Evolutionary conservation across 139 green algal genomes (phyloP).

Genomic region (Asterochloris sp.): DNA sequence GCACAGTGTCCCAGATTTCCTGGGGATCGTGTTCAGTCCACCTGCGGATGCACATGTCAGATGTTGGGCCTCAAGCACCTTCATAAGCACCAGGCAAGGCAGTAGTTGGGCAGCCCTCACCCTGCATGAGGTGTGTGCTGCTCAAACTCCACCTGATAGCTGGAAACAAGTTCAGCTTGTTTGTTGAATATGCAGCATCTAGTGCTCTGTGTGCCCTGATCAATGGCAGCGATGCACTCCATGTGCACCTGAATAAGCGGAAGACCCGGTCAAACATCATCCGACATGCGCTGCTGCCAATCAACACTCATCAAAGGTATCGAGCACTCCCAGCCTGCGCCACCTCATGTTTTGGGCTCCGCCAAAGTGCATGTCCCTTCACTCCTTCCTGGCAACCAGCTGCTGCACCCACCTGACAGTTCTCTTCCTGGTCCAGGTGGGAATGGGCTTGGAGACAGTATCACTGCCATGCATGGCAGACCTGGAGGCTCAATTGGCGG

Average conservation of each 20-base stretch:
- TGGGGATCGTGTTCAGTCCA: slow-evolving; percentile 94
- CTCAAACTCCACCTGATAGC: slow-evolving; percentile 63
- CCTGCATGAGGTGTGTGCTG: slow-evolving; percentile 74
- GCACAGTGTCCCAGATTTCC: slow-evolving; percentile 69
- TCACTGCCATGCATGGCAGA: no score
- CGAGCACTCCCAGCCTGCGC: no score
- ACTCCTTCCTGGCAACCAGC: no score
- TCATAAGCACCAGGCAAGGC: background rate
- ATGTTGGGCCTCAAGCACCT: background rate
- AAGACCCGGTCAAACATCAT: background rate
- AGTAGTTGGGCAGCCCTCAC: slow-evolving; percentile 31
- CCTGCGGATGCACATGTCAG: slow-evolving; percentile 33
- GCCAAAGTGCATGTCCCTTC: no score
- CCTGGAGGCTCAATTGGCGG: no score
- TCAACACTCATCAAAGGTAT: no score
- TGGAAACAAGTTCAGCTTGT: slow-evolving; percentile 46
- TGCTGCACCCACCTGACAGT: no score
- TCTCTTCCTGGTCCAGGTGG: no score
- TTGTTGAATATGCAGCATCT: slow-evolving; percentile 81
- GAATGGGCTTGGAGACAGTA: no score
- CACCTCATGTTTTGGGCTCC: no score
- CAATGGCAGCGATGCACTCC: slow-evolving; percentile 67
- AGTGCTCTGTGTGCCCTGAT: slow-evolving; percentile 93
- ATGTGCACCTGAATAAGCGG: background rate
- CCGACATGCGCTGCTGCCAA: background rate